Base-by-base conservation (phyloP, 768 basidiomycete species). In the Naematelia aurantialba region DNA sequence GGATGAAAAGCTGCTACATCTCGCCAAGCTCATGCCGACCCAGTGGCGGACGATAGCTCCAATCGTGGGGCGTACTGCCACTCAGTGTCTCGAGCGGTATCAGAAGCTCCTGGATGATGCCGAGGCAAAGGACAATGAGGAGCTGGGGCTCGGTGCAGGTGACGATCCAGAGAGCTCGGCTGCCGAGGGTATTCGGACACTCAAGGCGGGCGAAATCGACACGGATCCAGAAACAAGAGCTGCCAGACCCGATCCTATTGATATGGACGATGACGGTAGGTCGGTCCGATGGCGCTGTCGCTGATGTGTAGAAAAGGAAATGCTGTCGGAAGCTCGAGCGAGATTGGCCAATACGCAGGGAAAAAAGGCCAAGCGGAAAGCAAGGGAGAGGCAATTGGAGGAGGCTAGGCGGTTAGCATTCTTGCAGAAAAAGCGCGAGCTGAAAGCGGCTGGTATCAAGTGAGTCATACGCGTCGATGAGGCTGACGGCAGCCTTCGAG, bases 1-100 rank as follows among this genome's bases (percentile, higher is more conserved):
- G 79, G 96, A 99, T 79, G 96, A 98, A 80, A 99, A 98, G 78
- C 84, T 99, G 2, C 82, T 99, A 11, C 93, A 98, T 76, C 85
- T 98, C 22, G 96, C 96, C 45, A 98, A 97, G 79, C 82, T 98
- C 60, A 99, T 98, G 92, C 96, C 96, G 0, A 98, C 96, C 0
- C 96, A 99, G 81, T 99, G 96, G 96, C 87, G 96, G 26, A 97
- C 96, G 22, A 94, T 99, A 67, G 93, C 96, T 3, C 96, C 96
- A 51, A 94, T 96, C 61, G 96, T 99, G 57, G 96, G 96, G 44
- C 85, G 96, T 26, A 98, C 96, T 1, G 96, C 96, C 0, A 94
- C 89, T 0, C 96, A 99, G 74, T 99, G 96, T 80, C 79, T 98
- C 27, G 96, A 99, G 77, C 87, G 96, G 30, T 99, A 99, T 79